Conservation (phyloP, 169 alveolate species). For the Perkinsus marinus region DNA sequence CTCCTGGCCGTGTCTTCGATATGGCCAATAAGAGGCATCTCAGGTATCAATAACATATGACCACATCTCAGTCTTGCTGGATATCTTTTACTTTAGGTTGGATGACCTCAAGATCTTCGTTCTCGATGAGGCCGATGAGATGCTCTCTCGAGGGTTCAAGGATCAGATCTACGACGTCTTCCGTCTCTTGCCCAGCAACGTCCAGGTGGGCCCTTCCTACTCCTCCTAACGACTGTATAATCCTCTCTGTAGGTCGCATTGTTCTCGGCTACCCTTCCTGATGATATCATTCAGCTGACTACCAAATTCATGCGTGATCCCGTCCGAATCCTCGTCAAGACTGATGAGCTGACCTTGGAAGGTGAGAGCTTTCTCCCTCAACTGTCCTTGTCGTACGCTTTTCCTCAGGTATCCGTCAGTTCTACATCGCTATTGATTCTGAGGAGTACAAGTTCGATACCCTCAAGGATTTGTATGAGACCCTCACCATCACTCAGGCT, state of each 20-base stretch:
- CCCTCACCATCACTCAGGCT: conserved; percentile 92
- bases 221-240: conserved; percentile 48
- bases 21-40: conserved; percentile 84
- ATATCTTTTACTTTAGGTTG: conserved; percentile 30
- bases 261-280: conserved; percentile 94
- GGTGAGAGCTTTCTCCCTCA: conserved; percentile 40
- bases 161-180: conserved; percentile 74
- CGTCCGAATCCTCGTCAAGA: conserved; percentile 84
- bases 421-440: conserved; percentile 89
- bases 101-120: conserved; percentile 82
- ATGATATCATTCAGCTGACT: conserved; percentile 84
- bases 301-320: conserved; percentile 91
- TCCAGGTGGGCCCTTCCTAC: conserved; percentile 32
- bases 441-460: conserved; percentile 93
- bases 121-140: conserved; percentile 98
- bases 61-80: not conserved
- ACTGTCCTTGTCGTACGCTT: not conserved
- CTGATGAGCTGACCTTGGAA: conserved; percentile 93
- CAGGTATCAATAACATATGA: conserved; percentile 1
- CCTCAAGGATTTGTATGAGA: conserved; percentile 83
- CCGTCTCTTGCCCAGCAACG: conserved; percentile 56
- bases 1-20: conserved; percentile 98
- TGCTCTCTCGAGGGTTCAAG: conserved; percentile 95
- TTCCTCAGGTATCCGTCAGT: conserved; percentile 71
- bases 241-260: conserved; percentile 52